These are phyloP conservation scores for Staphylotrichum longicolle DNA, from an alignment of 495 filamentous ascomycete genomes.

Conservation along the genomic window DNA sequence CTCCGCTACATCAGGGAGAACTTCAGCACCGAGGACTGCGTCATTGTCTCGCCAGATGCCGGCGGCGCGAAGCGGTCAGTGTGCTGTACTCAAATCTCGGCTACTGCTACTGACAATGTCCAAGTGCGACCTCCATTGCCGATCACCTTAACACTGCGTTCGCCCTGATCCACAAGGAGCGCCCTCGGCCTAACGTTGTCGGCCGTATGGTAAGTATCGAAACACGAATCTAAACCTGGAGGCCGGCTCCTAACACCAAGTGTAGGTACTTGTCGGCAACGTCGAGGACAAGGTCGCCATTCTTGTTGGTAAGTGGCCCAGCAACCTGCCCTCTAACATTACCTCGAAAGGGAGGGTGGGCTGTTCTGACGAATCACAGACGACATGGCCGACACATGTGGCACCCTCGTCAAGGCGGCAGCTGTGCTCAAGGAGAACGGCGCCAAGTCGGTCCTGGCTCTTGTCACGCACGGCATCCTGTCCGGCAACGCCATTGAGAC, in stretches of 20 bases:
- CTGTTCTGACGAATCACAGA: conserved; percentile 31
- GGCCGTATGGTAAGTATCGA: conserved; percentile 82
- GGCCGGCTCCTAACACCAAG: conserved; percentile 33
- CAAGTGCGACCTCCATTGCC: conserved; percentile 86
- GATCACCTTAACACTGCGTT: conserved; percentile 92
- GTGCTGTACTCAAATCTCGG: not conserved
- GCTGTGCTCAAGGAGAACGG: conserved; percentile 87
- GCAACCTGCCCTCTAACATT: too few relatives aligned
- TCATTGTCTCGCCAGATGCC: conserved; percentile 95
- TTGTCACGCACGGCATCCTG: conserved; percentile 94
- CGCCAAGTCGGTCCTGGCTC: conserved; percentile 82
- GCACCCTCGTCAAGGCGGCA: conserved; percentile 86
- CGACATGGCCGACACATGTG: conserved; percentile 94
- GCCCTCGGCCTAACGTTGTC: conserved; percentile 91
- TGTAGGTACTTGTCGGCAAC: conserved; percentile 78
- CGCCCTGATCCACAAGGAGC: conserved; percentile 99
- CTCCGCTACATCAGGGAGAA: conserved; percentile 89
- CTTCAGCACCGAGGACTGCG: conserved; percentile 74
- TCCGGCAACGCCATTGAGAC: conserved; percentile 89
- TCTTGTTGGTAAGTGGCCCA: conserved; percentile 39
- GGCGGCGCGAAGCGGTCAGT: conserved; percentile 90
- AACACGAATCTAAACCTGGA: conserved; percentile 49
- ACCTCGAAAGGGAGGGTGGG: too few relatives aligned
- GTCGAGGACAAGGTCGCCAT: conserved; percentile 59
- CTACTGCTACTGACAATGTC: conserved; percentile 15